phyloP scores from a whole-genome alignment of 768 basidiomycete species.

The Leccinum incarnatum region DNA sequence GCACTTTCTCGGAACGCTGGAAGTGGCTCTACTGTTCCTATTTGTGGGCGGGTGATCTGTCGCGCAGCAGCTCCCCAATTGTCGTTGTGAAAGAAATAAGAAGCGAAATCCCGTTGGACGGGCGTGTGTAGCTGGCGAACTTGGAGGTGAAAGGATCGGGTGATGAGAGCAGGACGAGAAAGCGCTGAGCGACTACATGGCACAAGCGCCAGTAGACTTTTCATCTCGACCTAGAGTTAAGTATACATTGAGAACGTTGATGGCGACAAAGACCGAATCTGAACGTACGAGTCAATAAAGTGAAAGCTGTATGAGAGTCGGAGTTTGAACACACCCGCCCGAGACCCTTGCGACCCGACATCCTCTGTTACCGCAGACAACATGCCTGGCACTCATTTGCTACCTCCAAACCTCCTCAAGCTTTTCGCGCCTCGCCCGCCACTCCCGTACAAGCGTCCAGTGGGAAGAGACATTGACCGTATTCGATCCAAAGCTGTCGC shows the following conservation, averaged over 20 bases:
- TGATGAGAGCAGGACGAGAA: slow-evolving; percentile 1
- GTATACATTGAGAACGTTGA: background rate
- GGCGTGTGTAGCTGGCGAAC: background rate
- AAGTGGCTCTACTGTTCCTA: slow-evolving; percentile 15
- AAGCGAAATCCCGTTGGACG: slow-evolving; percentile 36
- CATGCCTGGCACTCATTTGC: slow-evolving; percentile 76
- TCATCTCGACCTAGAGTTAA: slow-evolving; percentile 19
- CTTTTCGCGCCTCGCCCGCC: slow-evolving; percentile 94
- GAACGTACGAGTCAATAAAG: slow-evolving; percentile 8
- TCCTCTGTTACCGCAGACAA: slow-evolving; percentile 13
- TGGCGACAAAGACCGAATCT: slow-evolving; percentile 9
- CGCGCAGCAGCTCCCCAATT: slow-evolving; percentile 41
- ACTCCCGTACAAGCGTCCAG: slow-evolving; percentile 80
- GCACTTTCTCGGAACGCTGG: slow-evolving; percentile 37
- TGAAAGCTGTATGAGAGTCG: slow-evolving; percentile 14
- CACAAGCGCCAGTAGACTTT: background rate
- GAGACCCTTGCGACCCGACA: slow-evolving; percentile 6
- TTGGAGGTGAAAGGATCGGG: slow-evolving; percentile 10
- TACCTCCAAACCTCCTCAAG: slow-evolving; percentile 95
- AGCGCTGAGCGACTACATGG: slow-evolving; percentile 18
- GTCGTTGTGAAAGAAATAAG: slow-evolving; percentile 64
- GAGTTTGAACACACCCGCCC: slow-evolving; percentile 29
- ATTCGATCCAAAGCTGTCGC: slow-evolving; percentile 63
- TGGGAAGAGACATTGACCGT: slow-evolving; percentile 79
- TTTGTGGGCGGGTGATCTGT: slow-evolving; percentile 12